Base-by-base conservation (phyloP, 1,139 yeast species). In the Ogataea hybrid region DNA sequence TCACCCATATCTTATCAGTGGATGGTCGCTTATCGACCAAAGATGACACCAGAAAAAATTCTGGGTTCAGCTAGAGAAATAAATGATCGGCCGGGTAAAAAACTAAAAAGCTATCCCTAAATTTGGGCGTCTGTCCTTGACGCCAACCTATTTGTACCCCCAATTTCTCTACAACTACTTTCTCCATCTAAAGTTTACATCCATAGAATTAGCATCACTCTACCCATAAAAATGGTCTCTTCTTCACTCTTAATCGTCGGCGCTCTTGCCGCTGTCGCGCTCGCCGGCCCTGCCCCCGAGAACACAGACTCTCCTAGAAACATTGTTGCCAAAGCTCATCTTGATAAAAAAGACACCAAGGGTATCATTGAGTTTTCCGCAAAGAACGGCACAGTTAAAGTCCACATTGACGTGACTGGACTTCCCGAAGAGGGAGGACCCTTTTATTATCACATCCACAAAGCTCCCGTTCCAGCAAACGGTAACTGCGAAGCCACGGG, bases 341-440 rank as follows among this genome's bases (percentile, higher is more conserved):
- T 62, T 20, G 67, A 63, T 44, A 48, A 43, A 9, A 64, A 59
- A 12, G 40, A 47, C 8, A 48, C 58, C n/a, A 57, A 58, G 35
- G 70, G 69, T 42, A 48, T 58, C 25, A 51, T 64, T 41, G 64
- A 61, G 42, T 63, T 65, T 42, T 54, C 62, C 12, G 57, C 65
- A 8, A 52, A 55, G 38, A 59, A 61, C 41, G 69, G 70, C 37
- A 54, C 62, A 3, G 79, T 77, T 29, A 66, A 72, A 43, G 83
- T 79, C 37, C 76, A 75, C 50, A 71, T 79, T 33, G 81, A 77
- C 54, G 66, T 77, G 55, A 70, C 80, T 7, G 81, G 80, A 6
- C 69, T 79, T 46, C 84, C 83, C 11, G 60, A 62, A 25, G 60
- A 59, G 18, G 78, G 78, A 14, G 82, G 81, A 2, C 83, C 84